These are phyloP conservation scores for Blastosporella zonata DNA, from an alignment of 1,284 basidiomycete genomes.

Conservation along the genomic window DNA sequence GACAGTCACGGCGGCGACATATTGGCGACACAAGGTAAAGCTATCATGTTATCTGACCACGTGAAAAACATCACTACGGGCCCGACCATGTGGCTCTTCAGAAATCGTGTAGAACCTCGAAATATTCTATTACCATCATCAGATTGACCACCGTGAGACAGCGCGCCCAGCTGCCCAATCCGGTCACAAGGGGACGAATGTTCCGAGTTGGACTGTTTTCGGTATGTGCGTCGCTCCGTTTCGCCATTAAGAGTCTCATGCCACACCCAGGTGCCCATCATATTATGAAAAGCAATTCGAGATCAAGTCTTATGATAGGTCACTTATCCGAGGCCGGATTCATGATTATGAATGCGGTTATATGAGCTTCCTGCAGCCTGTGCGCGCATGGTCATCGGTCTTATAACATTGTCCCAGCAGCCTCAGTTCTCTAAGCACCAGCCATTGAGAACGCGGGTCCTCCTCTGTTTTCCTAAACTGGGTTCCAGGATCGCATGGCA, in stretches of 20 bases:
- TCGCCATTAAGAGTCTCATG: conserved; percentile 11
- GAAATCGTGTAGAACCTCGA: neutral
- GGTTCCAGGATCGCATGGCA: conserved; percentile 2
- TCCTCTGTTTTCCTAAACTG: neutral
- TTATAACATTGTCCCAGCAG: conserved; percentile 7
- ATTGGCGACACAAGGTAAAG: neutral
- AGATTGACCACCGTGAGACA: neutral
- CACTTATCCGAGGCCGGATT: conserved; percentile 3
- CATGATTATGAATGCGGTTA: conserved; percentile 3
- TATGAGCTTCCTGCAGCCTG: conserved; percentile 7
- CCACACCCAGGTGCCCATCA: conserved; percentile 1
- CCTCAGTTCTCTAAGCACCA: neutral
- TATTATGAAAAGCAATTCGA: conserved; percentile 1
- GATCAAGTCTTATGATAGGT: conserved; percentile 15
- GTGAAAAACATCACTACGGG: conserved; percentile 6
- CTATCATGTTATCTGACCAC: conserved; percentile 11
- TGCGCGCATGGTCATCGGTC: conserved; percentile 7
- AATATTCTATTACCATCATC: neutral
- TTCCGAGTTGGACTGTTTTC: neutral
- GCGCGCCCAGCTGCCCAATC: neutral
- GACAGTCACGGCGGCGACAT: neutral
- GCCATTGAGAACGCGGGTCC: neutral
- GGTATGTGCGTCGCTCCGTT: conserved; percentile 5
- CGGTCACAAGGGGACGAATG: conserved; percentile 5
- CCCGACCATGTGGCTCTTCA: conserved; percentile 11